Base-by-base conservation (phyloP, 306 rosid genomes). In the Lablab purpureus region DNA sequence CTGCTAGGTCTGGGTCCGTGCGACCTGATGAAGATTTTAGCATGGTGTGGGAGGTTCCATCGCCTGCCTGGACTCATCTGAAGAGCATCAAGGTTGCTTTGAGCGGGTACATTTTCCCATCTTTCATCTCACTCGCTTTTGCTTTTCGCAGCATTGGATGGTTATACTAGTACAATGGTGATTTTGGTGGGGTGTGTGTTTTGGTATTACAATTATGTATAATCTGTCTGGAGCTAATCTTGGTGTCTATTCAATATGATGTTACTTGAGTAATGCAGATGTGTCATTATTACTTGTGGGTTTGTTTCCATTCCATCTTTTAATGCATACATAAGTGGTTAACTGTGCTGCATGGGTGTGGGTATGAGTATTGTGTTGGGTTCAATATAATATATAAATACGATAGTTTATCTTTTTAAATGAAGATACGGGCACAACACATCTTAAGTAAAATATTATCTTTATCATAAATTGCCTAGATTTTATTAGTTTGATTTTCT, bases 1-100 rank as follows among this genome's bases (percentile, higher is more conserved):
- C 98, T 74, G 94, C 94, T 32, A 91, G 97, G 87, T 93, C 98
- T 51, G 99, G 99, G 75, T 95, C 99, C 22, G 99, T 95, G 81
- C 84, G 98, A 60, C 99, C 99, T 11, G 97, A 95, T 71, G 97
- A 95, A 56, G 97, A 95, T 85, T 95, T 95, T 81, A 93, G 97
- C 66, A 91, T 95, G 98, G 96, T 95, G 78, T 95, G 99, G 99
- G 99, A 95, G 88, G 99, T 95, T 86, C 99, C 99, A 1, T 80
- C 99, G 43, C 37, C 99, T 45, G 97, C 99, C 65, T 95, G 97
- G 98, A 91, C 99, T 88, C 98, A 89, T 88, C 89, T 95, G 62
- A 91, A 93, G 89, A 95, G 93, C 92, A 91, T 95, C 80, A 93
- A 91, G 81, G 93, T 87, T 79, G 88, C 99, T 21, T 78, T 95